Percentiles rank a stretch among this genome's conserved stretches.
phyloP scores from a whole-genome alignment of 306 rosid genomes.

The Oemleria cerasiformis region DNA sequence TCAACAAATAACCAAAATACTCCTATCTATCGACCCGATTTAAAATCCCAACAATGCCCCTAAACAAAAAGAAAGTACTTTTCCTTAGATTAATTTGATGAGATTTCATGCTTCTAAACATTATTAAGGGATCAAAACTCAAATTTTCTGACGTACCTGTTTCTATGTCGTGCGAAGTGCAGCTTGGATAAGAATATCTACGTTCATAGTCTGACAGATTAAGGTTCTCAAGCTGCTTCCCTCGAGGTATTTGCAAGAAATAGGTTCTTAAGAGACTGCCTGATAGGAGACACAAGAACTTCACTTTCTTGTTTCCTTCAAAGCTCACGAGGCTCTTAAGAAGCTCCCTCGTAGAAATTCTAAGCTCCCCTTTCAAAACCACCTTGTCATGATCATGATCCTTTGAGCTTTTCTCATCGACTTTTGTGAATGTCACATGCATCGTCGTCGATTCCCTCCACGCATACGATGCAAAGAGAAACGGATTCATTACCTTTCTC shows the following conservation, averaged over 20 bases:
- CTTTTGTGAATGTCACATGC: constrained; percentile 29
- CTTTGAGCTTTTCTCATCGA: constrained; percentile 15
- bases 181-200: constrained; percentile 11
- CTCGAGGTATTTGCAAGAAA: constrained; percentile 26
- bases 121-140: not conserved
- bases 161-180: constrained; percentile 26
- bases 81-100: too few species aligned
- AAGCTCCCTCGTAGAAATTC: constrained; percentile 25
- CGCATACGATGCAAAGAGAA: constrained; percentile 26
- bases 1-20: too few species aligned
- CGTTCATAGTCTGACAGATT: constrained; percentile 3
- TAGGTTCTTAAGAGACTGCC: constrained; percentile 28
- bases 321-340: constrained; percentile 32
- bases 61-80: too few species aligned
- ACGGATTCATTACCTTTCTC: constrained; percentile 32
- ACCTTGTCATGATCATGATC: not conserved
- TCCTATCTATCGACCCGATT: too few species aligned
- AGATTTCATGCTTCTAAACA: not conserved
- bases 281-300: constrained; percentile 23
- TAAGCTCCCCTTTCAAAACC: constrained; percentile 28
- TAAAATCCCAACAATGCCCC: too few species aligned
- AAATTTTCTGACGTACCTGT: constrained; percentile 12
- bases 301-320: constrained; percentile 24
- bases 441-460: constrained; percentile 32
- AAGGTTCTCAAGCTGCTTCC: not conserved